Percentiles rank a stretch among this genome's conserved stretches.
Evolutionary conservation across 139 green algal genomes (phyloP).

Genomic region (Parachlorella kessleri): DNA sequence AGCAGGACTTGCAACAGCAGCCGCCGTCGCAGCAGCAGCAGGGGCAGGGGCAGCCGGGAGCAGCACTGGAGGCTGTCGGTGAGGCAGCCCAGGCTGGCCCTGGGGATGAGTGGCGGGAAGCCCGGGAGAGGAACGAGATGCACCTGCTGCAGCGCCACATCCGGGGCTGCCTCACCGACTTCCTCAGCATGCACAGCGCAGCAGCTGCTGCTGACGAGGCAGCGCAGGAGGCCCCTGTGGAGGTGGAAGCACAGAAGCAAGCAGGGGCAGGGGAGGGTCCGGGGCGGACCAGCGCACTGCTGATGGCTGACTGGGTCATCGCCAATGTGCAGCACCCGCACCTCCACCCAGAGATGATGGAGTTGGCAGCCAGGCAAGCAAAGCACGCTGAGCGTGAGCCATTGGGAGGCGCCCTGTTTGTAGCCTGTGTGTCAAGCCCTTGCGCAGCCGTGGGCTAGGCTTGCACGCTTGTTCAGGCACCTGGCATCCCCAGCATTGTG

Average conservation of each 20-base stretch:
- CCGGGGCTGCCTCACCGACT: neutral
- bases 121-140: conserved; percentile 27
- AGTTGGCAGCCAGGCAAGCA: conserved; percentile 14
- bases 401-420: no score
- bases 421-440: neutral
- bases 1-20: neutral
- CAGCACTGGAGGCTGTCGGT: neutral
- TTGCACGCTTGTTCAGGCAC: neutral
- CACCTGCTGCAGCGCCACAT: conserved; percentile 29
- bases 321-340: conserved; percentile 4
- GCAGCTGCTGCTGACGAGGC: neutral
- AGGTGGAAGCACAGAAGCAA: neutral
- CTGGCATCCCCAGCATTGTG: neutral
- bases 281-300: conserved; percentile 7
- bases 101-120: neutral
- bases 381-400: neutral
- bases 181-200: no score
- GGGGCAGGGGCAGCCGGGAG: neutral
- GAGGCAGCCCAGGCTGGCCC: neutral
- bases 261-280: neutral
- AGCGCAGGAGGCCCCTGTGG: neutral
- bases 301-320: conserved; percentile 36
- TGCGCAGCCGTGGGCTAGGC: neutral
- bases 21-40: neutral
- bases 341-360: conserved; percentile 9